Percentiles rank a stretch among this genome's conserved stretches.
Evolutionary conservation across 805 yeast genomes (phyloP).

Genomic region (Saccharomycopsis sp.): DNA sequence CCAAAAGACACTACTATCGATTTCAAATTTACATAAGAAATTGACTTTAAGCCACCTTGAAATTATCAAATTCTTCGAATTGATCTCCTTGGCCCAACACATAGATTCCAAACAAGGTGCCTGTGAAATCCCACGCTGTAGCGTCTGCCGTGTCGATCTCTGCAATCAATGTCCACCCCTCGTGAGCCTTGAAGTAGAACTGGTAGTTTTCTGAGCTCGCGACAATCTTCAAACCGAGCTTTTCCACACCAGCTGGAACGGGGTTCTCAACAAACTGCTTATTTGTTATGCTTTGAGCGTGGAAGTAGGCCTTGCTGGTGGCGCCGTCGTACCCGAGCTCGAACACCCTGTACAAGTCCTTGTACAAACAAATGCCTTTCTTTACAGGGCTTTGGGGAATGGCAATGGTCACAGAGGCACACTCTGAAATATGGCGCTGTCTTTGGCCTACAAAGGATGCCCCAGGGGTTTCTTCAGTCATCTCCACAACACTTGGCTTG

Average conservation of each 20-base stretch:
- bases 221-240: conserved; percentile 2
- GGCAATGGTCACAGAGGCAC: conserved; percentile 1
- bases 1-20: too few species aligned
- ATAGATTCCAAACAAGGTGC: conserved; percentile 13
- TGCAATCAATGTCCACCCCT: conserved; percentile 9
- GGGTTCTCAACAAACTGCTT: neutral
- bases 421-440: conserved; percentile 4
- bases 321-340: conserved; percentile 7
- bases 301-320: conserved; percentile 1
- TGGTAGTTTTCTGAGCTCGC: conserved; percentile 1
- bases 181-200: conserved; percentile 2
- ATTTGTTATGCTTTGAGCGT: neutral
- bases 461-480: conserved; percentile 7
- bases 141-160: conserved; percentile 5
- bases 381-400: neutral
- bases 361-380: conserved; percentile 13
- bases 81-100: neutral
- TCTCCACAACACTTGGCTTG: conserved; percentile 1
- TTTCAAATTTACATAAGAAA: too few species aligned
- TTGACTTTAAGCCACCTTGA: too few species aligned
- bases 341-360: conserved; percentile 10
- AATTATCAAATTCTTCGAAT: neutral
- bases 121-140: conserved; percentile 20
- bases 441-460: conserved; percentile 12
- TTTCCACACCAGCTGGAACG: neutral